A percentile compares a stretch with the other conserved stretches of the same genome.
Conservation (phyloP, 495 filamentous ascomycete genomes). For the Daldinia grandis region DNA sequence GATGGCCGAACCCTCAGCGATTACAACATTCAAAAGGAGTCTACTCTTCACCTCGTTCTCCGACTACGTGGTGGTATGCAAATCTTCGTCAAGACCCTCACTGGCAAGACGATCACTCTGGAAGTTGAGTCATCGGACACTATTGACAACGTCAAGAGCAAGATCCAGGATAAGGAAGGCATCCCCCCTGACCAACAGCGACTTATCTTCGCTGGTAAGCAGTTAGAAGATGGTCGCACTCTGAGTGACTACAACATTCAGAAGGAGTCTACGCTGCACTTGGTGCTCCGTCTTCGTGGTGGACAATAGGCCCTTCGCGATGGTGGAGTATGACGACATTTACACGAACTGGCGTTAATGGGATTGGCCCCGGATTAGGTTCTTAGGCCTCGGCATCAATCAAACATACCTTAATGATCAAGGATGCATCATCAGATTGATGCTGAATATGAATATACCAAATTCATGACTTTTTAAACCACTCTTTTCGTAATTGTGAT, state of each 20-base stretch:
- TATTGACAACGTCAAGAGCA: conserved; percentile 91
- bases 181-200: conserved; percentile 91
- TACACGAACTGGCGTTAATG: conserved; percentile 40
- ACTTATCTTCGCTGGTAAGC: conserved; percentile 91
- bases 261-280: conserved; percentile 88
- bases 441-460: conserved; percentile 28
- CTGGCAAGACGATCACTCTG: conserved; percentile 91
- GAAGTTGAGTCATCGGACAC: conserved; percentile 91
- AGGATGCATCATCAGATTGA: conserved; percentile 21
- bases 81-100: conserved; percentile 93
- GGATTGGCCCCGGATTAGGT: conserved; percentile 28
- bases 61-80: conserved; percentile 98
- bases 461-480: conserved; percentile 5
- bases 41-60: conserved; percentile 95
- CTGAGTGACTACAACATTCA: conserved; percentile 93
- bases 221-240: conserved; percentile 85
- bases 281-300: conserved; percentile 88
- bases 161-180: conserved; percentile 94
- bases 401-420: conserved; percentile 24
- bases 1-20: conserved; percentile 91
- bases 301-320: conserved; percentile 65
- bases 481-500: background rate
- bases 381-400: conserved; percentile 22
- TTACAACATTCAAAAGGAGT: conserved; percentile 99
- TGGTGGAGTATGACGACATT: conserved; percentile 37